Percentiles rank a stretch among this genome's conserved stretches.
Conservation (phyloP, 768 basidiomycete species). For the Dendrothele bispora region DNA sequence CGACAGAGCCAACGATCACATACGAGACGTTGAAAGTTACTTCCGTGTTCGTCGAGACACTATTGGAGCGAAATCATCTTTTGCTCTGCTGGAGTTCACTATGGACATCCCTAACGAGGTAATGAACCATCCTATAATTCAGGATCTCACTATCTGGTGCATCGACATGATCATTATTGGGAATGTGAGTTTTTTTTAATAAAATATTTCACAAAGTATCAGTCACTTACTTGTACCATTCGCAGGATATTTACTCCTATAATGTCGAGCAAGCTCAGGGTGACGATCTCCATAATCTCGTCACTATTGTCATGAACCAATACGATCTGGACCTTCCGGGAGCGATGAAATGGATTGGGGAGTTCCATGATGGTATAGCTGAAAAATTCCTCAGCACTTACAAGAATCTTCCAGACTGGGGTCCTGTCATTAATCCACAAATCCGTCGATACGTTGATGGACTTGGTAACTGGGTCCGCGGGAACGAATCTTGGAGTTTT, state of each 20-base stretch:
- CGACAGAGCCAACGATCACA: conserved; percentile 31
- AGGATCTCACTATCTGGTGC: conserved; percentile 22
- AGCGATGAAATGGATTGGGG: conserved; percentile 38
- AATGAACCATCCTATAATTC: conserved; percentile 37
- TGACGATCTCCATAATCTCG: conserved; percentile 40
- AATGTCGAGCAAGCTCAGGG: conserved; percentile 31
- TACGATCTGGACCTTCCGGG: conserved; percentile 34
- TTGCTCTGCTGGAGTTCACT: conserved; percentile 33
- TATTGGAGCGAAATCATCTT: conserved; percentile 38
- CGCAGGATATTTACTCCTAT: conserved; percentile 25
- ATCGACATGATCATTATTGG: conserved; percentile 35
- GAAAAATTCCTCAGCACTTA: conserved; percentile 36
- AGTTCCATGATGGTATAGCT: conserved; percentile 33
- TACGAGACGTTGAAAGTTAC: conserved; percentile 41
- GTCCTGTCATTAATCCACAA: conserved; percentile 40
- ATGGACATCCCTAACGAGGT: conserved; percentile 42
- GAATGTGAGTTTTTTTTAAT: too few species aligned
- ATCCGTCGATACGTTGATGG: conserved; percentile 52
- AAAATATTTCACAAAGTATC: too few species aligned
- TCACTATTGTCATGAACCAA: conserved; percentile 53
- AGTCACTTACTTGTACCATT: too few species aligned
- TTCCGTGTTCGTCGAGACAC: conserved; percentile 40
- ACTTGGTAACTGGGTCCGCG: conserved; percentile 52
- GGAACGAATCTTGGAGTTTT: conserved; percentile 51
- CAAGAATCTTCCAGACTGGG: conserved; percentile 39